Base-by-base conservation (phyloP, 2,329 filamentous ascomycete genomes). In the Hawksworthiomyces lignivorus region DNA sequence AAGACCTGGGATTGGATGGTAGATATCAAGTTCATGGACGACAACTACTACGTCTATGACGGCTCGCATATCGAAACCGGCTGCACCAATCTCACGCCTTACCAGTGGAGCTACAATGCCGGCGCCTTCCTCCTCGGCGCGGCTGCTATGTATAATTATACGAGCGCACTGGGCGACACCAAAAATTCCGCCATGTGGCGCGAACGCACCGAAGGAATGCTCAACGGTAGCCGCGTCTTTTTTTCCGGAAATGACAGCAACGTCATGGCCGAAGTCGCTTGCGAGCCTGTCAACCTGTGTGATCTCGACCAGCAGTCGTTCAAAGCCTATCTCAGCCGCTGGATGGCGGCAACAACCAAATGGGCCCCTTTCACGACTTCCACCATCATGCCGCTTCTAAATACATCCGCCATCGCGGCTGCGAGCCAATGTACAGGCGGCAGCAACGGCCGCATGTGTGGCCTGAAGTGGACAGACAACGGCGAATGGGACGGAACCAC, bases 1-100 rank as follows among this genome's bases (percentile, higher is more conserved):
- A 80, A 66, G 50, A 74, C 77, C 1, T 95, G 85, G 66, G 70
- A 85, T 37, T 87, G 82, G 82, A 80, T 78, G 59, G 56, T 60
- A 4, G 57, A 54, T 7, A 63, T 78, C 34, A 67, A 74, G 1
- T 71, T 86, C 40, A 72, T 86, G 46, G 69, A 77, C 53, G 57
- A 70, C 7, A 43, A 45, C 4, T 84, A 74, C 56, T 67, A 72
- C 36, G 65, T 85, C 15, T 82, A 71, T 50, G 82, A 84, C 54
- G 82, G 82, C 26, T 71, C 72, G 6, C 69, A 77, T 39, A 72
- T 72, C 26, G 61, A 62, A 6, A 62, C 63, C 22, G 76, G 81
- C 50, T 85, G 81, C 59, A 73, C 69, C 2, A 54, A 65, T 5
- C 62, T 80, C 34, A 71, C 73, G 14, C 72, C 70, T 3, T 75